Evolutionary conservation across 768 basidiomycete genomes (phyloP).

Genomic region (Termitomyces eurrhizus): DNA sequence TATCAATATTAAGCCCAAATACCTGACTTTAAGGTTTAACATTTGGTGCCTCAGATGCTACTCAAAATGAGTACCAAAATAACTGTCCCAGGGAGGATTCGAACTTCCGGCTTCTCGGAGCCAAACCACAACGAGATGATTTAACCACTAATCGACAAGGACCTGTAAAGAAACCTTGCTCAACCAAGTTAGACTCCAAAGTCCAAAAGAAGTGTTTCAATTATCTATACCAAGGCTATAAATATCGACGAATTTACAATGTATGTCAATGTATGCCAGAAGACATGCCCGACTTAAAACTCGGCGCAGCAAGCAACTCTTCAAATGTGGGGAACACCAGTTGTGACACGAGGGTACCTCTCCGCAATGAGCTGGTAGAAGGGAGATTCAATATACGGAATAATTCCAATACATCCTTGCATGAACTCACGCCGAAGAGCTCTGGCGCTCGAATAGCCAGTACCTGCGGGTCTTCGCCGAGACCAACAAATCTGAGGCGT

Average conservation of each 20-base stretch:
- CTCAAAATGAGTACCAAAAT: too few species aligned
- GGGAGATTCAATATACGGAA: neutral
- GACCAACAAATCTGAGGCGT: conserved; percentile 66
- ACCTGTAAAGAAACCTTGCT: neutral
- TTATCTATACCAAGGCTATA: neutral
- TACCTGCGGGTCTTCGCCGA: conserved; percentile 81
- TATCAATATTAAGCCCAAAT: neutral
- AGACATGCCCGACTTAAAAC: neutral
- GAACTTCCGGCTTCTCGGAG: conserved; percentile 25
- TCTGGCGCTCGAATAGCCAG: conserved; percentile 69
- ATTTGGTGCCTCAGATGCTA: too few species aligned
- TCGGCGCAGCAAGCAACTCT: neutral
- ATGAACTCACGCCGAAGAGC: conserved; percentile 52
- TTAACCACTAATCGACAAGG: conserved; percentile 19
- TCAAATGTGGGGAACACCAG: conserved; percentile 41
- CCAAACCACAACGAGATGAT: conserved; percentile 19
- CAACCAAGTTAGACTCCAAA: too few species aligned
- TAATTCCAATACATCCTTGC: neutral
- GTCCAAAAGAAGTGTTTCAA: too few species aligned
- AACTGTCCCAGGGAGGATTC: conserved; percentile 24
- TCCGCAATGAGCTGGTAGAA: conserved; percentile 53
- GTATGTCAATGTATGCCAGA: neutral
- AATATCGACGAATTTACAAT: neutral
- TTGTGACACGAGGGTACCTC: conserved; percentile 67
- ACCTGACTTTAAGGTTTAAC: too few species aligned